Conservation (phyloP, 257 asterid genomes). For the Salvia rosmarinus region DNA sequence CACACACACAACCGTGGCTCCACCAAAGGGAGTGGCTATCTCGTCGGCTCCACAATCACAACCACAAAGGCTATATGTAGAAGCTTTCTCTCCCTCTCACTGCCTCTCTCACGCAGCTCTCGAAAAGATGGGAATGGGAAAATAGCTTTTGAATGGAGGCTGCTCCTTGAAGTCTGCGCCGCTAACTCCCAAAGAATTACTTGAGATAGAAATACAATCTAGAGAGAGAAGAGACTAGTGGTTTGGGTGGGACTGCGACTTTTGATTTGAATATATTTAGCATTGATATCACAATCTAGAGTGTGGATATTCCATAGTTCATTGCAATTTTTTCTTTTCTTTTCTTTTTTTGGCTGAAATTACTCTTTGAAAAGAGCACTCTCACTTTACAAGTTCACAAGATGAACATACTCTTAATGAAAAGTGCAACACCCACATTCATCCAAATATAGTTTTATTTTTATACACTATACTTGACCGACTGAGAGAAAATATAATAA, state of each 20-base stretch:
- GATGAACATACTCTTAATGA: not conserved
- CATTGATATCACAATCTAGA: slow-evolving; percentile 28
- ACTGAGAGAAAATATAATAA: not conserved
- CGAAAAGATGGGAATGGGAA: no score
- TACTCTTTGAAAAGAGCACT: slow-evolving; percentile 21
- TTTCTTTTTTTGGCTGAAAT: slow-evolving; percentile 11
- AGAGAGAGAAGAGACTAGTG: not conserved
- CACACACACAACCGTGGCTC: no score
- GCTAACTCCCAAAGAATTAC: no score
- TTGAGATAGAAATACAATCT: not conserved
- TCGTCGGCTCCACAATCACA: no score
- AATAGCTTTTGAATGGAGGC: no score
- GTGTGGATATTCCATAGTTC: slow-evolving; percentile 27
- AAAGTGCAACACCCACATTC: not conserved
- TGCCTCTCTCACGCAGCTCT: no score
- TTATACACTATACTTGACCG: not conserved
- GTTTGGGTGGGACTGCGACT: no score
- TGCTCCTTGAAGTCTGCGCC: no score
- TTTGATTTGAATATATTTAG: not conserved
- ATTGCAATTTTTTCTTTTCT: slow-evolving; percentile 13
- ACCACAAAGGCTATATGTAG: no score
- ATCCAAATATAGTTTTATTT: not conserved
- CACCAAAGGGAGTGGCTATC: no score
- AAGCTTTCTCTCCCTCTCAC: no score
- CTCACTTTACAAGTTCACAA: not conserved